phyloP scores from a whole-genome alignment of 306 rosid species.

The Dalbergia cultrata region DNA sequence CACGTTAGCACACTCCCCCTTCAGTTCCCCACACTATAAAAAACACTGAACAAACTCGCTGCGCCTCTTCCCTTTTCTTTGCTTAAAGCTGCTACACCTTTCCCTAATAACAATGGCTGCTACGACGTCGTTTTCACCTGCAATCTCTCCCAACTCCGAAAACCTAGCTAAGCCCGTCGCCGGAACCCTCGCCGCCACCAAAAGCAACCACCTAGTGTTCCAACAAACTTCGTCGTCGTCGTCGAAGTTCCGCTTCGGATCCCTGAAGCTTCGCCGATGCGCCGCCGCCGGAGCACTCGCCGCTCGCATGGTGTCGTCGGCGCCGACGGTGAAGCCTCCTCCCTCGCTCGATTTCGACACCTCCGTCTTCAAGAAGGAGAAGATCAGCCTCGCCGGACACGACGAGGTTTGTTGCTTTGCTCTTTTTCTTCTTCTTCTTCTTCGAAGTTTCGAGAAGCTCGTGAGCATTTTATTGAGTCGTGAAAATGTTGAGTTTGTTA shows the following conservation, averaged over 20 bases:
- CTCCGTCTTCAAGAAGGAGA: slow-evolving; percentile 87
- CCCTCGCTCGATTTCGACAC: slow-evolving; percentile 79
- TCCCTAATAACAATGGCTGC: slow-evolving; percentile 48
- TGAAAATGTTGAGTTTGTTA: neutral
- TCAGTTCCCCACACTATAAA: too few species aligned
- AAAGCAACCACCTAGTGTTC: slow-evolving; percentile 42
- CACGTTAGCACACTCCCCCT: slow-evolving; percentile 26
- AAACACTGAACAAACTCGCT: neutral
- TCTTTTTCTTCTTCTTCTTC: neutral
- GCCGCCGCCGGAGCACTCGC: slow-evolving; percentile 51
- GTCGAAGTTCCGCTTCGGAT: slow-evolving; percentile 39
- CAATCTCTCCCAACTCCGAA: slow-evolving; percentile 46
- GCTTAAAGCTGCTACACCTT: neutral
- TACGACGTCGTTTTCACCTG: slow-evolving; percentile 39
- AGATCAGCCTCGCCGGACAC: slow-evolving; percentile 84
- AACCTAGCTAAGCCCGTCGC: slow-evolving; percentile 6
- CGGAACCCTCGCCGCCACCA: slow-evolving; percentile 34
- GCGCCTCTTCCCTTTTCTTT: neutral
- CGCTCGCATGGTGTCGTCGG: slow-evolving; percentile 70
- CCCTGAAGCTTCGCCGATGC: slow-evolving; percentile 47
- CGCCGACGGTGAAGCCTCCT: slow-evolving; percentile 53
- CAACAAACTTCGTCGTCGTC: slow-evolving; percentile 34
- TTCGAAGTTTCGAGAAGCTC: neutral
- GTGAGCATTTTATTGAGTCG: neutral
- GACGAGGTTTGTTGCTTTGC: slow-evolving; percentile 65